Percentiles rank a stretch among this genome's conserved stretches.
Evolutionary conservation across 305 asterid genomes (phyloP).

Genomic region (Fraxinus albicans): DNA sequence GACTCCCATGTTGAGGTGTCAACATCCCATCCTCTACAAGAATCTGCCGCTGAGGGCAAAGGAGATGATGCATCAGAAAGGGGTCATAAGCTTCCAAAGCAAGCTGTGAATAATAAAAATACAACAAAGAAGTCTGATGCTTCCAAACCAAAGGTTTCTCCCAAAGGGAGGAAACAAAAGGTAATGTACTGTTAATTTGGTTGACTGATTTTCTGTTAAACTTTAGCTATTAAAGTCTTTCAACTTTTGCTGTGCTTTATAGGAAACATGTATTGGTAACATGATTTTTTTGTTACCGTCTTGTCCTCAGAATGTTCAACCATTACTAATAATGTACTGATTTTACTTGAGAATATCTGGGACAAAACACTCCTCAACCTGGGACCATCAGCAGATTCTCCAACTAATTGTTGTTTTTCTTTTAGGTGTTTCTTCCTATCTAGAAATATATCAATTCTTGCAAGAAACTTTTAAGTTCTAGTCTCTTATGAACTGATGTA

Average conservation of each 20-base stretch:
- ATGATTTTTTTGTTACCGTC: not conserved
- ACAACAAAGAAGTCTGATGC: conserved; percentile 52
- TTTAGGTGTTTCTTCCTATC: not conserved
- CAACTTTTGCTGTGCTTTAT: not conserved
- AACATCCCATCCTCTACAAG: conserved; percentile 40
- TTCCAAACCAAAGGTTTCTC: conserved; percentile 46
- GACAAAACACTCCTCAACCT: not conserved
- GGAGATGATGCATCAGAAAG: conserved; percentile 40
- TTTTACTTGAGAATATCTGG: not conserved
- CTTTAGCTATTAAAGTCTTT: not conserved
- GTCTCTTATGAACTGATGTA: not conserved
- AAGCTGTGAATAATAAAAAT: conserved; percentile 41
- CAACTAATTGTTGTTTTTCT: not conserved
- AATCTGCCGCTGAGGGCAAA: conserved; percentile 32
- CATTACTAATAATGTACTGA: not conserved
- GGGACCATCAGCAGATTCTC: not conserved
- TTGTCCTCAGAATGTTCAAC: not conserved
- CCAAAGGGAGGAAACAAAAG: conserved; percentile 80
- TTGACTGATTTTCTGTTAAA: not conserved
- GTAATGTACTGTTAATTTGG: conserved; percentile 28
- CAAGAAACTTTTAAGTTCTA: not conserved
- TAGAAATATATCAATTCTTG: not conserved
- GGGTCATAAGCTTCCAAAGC: conserved; percentile 38
- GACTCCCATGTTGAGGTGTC: conserved; percentile 34
- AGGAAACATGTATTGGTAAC: not conserved